These are phyloP conservation scores for Paecilomyces fulvus DNA, from an alignment of 2,329 filamentous ascomycete genomes.

Conservation along the genomic window DNA sequence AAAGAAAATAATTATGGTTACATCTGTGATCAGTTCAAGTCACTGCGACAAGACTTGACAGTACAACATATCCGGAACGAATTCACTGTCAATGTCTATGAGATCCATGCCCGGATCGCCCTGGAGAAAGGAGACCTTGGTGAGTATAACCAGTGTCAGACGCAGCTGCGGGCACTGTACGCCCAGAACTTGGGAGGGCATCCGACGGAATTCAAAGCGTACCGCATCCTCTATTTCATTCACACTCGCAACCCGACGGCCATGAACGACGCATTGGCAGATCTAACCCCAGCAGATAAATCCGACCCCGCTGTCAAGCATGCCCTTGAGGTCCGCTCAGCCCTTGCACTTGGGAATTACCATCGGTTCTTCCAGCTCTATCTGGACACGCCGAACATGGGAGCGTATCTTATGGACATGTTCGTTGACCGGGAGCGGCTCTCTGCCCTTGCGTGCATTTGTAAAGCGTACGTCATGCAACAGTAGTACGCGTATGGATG, in stretches of 20 bases:
- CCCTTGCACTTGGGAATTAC: constrained; percentile 88
- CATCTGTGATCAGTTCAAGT: constrained; percentile 99
- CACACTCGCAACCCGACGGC: constrained; percentile 97
- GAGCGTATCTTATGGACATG: constrained; percentile 98
- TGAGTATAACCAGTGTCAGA: constrained; percentile 99
- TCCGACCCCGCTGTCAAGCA: constrained; percentile 76
- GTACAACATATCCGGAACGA: constrained; percentile 96
- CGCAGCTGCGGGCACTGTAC: constrained; percentile 89
- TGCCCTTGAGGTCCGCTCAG: constrained; percentile 82
- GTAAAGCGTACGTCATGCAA: constrained; percentile 71
- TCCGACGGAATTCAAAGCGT: constrained; percentile 93
- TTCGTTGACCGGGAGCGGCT: constrained; percentile 92
- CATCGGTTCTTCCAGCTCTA: constrained; percentile 97
- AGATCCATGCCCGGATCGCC: constrained; percentile 94
- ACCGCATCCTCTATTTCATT: constrained; percentile 99
- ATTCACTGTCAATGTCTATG: constrained; percentile 93
- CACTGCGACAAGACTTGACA: constrained; percentile 92
- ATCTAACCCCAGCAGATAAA: constrained; percentile 98
- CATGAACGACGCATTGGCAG: constrained; percentile 95
- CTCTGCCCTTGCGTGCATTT: constrained; percentile 81
- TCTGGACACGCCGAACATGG: constrained; percentile 90
- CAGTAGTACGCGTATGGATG: not conserved
- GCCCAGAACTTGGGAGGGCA: constrained; percentile 78
- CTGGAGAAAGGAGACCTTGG: constrained; percentile 97
- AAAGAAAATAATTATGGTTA: constrained; percentile 91